Evolutionary conservation across 1,284 basidiomycete species (phyloP), one percentile per base, ranked within the genome.

Genomic region (Pterulicium gracile): DNA sequence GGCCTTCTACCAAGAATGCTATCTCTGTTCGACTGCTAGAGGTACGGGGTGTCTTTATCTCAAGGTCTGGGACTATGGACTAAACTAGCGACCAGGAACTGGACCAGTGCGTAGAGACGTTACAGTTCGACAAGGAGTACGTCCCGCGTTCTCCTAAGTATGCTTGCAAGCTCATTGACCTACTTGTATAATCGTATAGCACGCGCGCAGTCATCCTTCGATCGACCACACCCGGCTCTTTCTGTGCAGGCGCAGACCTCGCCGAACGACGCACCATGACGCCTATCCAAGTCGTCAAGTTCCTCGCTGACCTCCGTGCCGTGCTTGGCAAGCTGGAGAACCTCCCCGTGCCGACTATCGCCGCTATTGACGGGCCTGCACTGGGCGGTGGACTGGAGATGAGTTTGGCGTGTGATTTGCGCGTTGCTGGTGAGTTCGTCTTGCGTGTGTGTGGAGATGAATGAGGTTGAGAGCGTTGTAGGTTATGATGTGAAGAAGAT

Each of bases 171-270:
- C n/a, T n/a, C n/a, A n/a, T n/a, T n/a, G n/a, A n/a, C n/a, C n/a
- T n/a, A n/a, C n/a, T n/a, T n/a, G n/a, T n/a, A n/a, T n/a, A n/a
- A n/a, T n/a, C 46, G 27, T 41, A 44, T 48, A 87, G 84, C 46
- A 69, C 85, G 21, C 83, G 90, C 47, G 77, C 87, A 0, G 72
- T 95, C 51, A 79, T 96, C 48, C 58, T 95, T 14, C 77, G 82
- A 47, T 91, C 91, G 1, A 75, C 83, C 0, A 75, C 77, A 0
- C 56, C 71, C 10, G 79, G 79, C n/a, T 75, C 86, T 2, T 96
- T 95, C 66, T 97, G 93, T 60, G 86, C 93, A 15, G 93, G 94
- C 3, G 93, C 93, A 7, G 93, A 97, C 63, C 77, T 97, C 43
- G 73, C 75, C 48, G 93, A 97, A 61, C 75, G 93, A 49, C 79